phyloP scores from a whole-genome alignment of 2,329 filamentous ascomycete genomes.

The Rugonectria rugulosa region DNA sequence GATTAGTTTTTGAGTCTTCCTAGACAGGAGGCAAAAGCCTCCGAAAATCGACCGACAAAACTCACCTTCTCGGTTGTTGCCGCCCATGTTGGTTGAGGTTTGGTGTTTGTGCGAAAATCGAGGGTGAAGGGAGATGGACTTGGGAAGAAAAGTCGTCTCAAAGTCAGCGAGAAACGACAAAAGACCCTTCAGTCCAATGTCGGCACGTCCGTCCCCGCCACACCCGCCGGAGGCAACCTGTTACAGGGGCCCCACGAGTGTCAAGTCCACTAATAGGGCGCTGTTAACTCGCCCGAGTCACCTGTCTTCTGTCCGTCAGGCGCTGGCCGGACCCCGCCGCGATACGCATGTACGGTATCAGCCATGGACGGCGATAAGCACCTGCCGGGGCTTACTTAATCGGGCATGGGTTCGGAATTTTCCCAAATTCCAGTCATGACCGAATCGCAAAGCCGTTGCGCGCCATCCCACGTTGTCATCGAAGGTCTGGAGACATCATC shows the following conservation, averaged over 20 bases:
- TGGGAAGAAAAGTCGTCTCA: slow-evolving; percentile 13
- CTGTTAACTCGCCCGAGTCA: slow-evolving; percentile 2
- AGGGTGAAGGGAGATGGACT: slow-evolving; percentile 26
- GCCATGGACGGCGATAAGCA: slow-evolving; percentile 35
- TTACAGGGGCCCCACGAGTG: not conserved
- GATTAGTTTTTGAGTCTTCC: slow-evolving; percentile 26
- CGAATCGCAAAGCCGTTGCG: slow-evolving; percentile 3
- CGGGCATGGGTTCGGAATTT: slow-evolving; percentile 21
- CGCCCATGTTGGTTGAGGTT: slow-evolving; percentile 45
- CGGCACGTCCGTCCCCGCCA: not conserved
- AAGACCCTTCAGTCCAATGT: slow-evolving; percentile 20
- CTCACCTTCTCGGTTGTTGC: slow-evolving; percentile 49
- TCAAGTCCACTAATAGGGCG: slow-evolving; percentile 18
- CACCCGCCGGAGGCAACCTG: slow-evolving; percentile 10
- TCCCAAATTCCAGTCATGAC: slow-evolving; percentile 18
- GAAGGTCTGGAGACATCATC: not conserved
- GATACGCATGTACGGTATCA: no score
- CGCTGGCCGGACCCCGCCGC: slow-evolving; percentile 25
- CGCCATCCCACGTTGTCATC: not conserved
- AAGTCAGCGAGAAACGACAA: slow-evolving; percentile 23
- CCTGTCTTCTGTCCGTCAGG: slow-evolving; percentile 9
- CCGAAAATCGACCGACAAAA: not conserved
- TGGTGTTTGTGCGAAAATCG: slow-evolving; percentile 18
- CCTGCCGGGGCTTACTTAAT: slow-evolving; percentile 37
- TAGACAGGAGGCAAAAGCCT: slow-evolving; percentile 8